Percentiles rank a stretch among this genome's conserved stretches.
Evolutionary conservation across 2,329 filamentous ascomycete genomes (phyloP).

Genomic region (Fusarium xylarioides): DNA sequence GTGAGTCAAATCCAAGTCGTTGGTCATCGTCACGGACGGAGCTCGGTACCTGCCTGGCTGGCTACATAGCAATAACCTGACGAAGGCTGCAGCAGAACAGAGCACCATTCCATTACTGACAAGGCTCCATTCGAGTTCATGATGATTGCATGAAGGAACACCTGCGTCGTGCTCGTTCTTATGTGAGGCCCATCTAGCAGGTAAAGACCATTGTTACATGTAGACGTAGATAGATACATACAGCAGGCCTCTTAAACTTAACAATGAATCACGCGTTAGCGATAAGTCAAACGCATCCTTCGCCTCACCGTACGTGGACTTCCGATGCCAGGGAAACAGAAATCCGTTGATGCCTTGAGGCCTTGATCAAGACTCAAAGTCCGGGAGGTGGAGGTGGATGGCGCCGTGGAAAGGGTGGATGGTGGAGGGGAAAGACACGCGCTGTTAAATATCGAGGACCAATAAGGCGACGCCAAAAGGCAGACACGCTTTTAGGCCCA

Average conservation of each 20-base stretch:
- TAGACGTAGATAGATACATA: background rate
- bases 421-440: slow-evolving; percentile 25
- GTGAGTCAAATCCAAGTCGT: slow-evolving; percentile 29
- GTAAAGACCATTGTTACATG: background rate
- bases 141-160: slow-evolving; percentile 13
- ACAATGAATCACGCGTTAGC: slow-evolving; percentile 7
- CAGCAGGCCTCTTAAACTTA: background rate
- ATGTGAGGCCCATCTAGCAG: slow-evolving; percentile 3
- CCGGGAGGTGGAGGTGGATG: slow-evolving; percentile 34
- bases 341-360: slow-evolving; percentile 25
- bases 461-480: slow-evolving; percentile 39
- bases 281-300: slow-evolving; percentile 5
- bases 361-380: slow-evolving; percentile 15
- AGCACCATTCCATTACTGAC: background rate
- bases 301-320: slow-evolving; percentile 6
- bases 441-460: slow-evolving; percentile 26
- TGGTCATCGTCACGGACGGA: slow-evolving; percentile 20
- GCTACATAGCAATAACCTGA: background rate
- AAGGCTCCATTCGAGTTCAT: slow-evolving; percentile 10
- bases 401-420: slow-evolving; percentile 25
- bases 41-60: background rate
- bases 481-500: slow-evolving; percentile 38
- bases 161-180: background rate
- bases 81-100: slow-evolving; percentile 10
- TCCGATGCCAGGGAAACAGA: slow-evolving; percentile 5